A percentile compares a stretch with the other conserved stretches of the same genome.
Conservation (phyloP, 345 rosid genomes). For the Populus deltoides region DNA sequence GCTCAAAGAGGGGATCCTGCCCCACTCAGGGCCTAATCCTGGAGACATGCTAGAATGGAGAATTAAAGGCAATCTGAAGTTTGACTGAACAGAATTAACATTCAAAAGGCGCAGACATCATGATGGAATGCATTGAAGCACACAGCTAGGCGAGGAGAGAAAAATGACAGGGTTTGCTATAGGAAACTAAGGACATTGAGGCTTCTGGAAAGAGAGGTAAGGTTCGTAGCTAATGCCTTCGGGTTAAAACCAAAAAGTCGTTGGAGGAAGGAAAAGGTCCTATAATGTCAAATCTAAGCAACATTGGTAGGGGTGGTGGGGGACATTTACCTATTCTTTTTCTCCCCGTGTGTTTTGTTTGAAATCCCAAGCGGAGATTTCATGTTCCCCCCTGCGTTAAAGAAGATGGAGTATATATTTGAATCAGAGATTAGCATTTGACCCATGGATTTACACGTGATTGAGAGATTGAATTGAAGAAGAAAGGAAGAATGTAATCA, state of each 20-base stretch:
- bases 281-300: slow-evolving; percentile 27
- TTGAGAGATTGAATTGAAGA: background rate
- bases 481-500: background rate
- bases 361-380: slow-evolving; percentile 35
- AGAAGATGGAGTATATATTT: background rate
- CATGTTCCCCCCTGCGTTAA: slow-evolving; percentile 35
- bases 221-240: background rate
- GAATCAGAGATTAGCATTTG: background rate
- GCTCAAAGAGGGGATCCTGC: slow-evolving; percentile 40
- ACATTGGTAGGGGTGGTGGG: slow-evolving; percentile 54
- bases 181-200: background rate
- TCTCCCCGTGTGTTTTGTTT: slow-evolving; percentile 4
- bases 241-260: slow-evolving; percentile 22
- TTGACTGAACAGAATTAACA: slow-evolving; percentile 24
- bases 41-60: slow-evolving; percentile 27
- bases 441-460: slow-evolving; percentile 44
- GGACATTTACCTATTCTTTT: slow-evolving; percentile 37
- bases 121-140: slow-evolving; percentile 18
- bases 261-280: slow-evolving; percentile 41
- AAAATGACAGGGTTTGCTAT: background rate
- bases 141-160: slow-evolving; percentile 4
- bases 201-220: slow-evolving; percentile 3
- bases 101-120: slow-evolving; percentile 19
- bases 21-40: slow-evolving; percentile 19
- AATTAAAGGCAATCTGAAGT: slow-evolving; percentile 18